phyloP scores from a whole-genome alignment of 345 rosid genomes.

The Lepidium didymum region DNA sequence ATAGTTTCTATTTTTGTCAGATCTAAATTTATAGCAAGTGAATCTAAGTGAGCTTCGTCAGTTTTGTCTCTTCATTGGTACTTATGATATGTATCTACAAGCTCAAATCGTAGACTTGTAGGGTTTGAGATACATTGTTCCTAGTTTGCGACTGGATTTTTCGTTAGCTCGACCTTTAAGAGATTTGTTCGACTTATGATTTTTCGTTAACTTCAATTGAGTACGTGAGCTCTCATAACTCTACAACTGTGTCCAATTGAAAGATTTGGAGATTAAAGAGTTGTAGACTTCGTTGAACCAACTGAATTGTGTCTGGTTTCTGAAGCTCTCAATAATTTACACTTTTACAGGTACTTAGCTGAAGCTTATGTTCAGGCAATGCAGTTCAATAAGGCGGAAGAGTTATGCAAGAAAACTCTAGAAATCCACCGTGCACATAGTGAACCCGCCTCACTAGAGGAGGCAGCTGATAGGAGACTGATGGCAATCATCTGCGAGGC shows the following conservation, averaged over 20 bases:
- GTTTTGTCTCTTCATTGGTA: neutral
- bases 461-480: conserved; percentile 90
- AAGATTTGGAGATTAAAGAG: neutral
- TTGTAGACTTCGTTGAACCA: neutral
- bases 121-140: neutral
- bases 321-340: neutral
- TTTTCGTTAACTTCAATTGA: neutral
- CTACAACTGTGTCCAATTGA: neutral
- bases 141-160: neutral
- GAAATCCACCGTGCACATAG: conserved; percentile 96
- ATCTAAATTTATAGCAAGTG: conserved; percentile 1
- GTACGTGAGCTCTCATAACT: neutral
- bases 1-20: neutral
- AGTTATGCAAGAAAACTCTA: conserved; percentile 79
- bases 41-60: neutral
- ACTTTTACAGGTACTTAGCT: conserved; percentile 89
- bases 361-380: conserved; percentile 99
- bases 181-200: neutral
- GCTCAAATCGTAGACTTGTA: neutral
- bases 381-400: conserved; percentile 98
- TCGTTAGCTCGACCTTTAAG: too few relatives aligned
- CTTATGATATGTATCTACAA: neutral
- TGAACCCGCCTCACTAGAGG: conserved; percentile 95
- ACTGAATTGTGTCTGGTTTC: neutral
- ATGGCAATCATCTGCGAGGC: conserved; percentile 96